Conservation (phyloP, 2,329 filamentous ascomycete genomes). For the Cytospora mali region DNA sequence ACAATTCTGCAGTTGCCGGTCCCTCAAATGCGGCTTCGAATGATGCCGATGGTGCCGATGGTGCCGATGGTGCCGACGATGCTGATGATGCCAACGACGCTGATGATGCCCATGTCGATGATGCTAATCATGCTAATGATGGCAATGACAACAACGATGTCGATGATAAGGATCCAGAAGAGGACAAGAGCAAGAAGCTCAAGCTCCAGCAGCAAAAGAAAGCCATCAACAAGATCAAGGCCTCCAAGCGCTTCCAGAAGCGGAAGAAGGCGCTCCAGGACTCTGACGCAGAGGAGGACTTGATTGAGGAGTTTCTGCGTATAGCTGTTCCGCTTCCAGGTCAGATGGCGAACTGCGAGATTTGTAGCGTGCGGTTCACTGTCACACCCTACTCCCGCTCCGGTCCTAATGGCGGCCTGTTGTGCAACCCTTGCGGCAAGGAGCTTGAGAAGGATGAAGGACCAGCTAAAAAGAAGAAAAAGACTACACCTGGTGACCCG, state of each 20-base stretch:
- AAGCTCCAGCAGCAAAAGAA: slow-evolving; percentile 57
- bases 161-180: slow-evolving; percentile 20
- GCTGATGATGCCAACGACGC: slow-evolving; percentile 30
- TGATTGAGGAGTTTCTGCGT: slow-evolving; percentile 51
- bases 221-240: slow-evolving; percentile 64
- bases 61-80: too few species aligned
- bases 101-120: slow-evolving; percentile 24
- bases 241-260: slow-evolving; percentile 60
- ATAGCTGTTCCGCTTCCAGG: slow-evolving; percentile 66
- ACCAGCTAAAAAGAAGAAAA: slow-evolving; percentile 56
- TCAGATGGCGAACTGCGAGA: slow-evolving; percentile 85
- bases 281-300: slow-evolving; percentile 53
- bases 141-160: slow-evolving; percentile 32
- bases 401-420: slow-evolving; percentile 80
- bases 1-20: slow-evolving; percentile 35
- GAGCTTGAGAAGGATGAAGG: slow-evolving; percentile 70
- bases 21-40: slow-evolving; percentile 24
- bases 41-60: slow-evolving; percentile 32
- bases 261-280: slow-evolving; percentile 46
- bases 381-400: slow-evolving; percentile 87
- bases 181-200: slow-evolving; percentile 42
- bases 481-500: slow-evolving; percentile 54
- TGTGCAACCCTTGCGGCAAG: slow-evolving; percentile 81
- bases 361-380: slow-evolving; percentile 86
- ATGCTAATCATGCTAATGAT: slow-evolving; percentile 28